Conservation (phyloP, 23 red algal species). For the Chondrus crispus region DNA sequence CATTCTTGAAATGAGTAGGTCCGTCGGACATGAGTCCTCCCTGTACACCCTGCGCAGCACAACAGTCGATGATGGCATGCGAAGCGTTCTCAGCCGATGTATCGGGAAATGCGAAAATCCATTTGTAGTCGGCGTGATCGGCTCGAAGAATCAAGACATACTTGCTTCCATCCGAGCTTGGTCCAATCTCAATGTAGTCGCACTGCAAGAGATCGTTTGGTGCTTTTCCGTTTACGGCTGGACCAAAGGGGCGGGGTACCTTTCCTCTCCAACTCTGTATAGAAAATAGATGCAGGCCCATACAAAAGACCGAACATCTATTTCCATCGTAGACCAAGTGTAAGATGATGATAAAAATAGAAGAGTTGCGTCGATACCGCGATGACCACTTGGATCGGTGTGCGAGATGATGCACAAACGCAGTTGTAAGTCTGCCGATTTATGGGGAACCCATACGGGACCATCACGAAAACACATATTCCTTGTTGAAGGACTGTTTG, state of each 20-base stretch:
- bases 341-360: not conserved
- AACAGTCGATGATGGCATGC: not conserved
- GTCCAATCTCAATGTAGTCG: too few relatives aligned
- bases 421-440: not conserved
- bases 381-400: not conserved
- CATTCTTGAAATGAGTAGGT: too few relatives aligned
- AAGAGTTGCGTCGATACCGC: not conserved
- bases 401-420: conserved; percentile 16
- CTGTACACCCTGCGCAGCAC: too few relatives aligned
- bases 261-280: not conserved
- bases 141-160: not conserved
- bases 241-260: not conserved
- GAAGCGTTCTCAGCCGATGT: not conserved
- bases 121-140: not conserved
- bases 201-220: conserved; percentile 6
- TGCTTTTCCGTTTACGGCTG: not conserved
- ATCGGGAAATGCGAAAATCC: not conserved
- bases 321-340: not conserved
- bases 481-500: too few relatives aligned
- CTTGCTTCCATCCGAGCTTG: not conserved
- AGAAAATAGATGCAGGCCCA: not conserved
- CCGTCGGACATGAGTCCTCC: too few relatives aligned
- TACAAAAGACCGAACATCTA: not conserved
- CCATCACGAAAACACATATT: too few relatives aligned
- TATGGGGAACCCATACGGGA: not conserved